Conservation (phyloP, 257 asterid genomes). For the Solanum phureja region DNA sequence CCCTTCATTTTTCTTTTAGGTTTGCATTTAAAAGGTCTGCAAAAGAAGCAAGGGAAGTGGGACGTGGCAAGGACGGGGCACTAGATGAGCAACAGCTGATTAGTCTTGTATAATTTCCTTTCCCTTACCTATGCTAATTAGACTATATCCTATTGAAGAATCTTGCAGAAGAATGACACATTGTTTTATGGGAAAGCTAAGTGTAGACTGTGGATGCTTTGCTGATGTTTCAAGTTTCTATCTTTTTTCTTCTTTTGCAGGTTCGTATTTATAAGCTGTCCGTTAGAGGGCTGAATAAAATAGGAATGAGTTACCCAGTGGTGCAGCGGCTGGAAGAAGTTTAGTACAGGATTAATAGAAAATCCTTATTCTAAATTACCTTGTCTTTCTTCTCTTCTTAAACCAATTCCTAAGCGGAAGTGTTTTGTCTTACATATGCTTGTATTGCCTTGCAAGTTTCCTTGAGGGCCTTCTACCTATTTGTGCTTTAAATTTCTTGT, state of each 20-base stretch:
- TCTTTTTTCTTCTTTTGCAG: constrained; percentile 37
- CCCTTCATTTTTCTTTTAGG: not conserved
- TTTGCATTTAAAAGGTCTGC: not conserved
- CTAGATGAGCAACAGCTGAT: not conserved
- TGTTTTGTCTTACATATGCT: constrained; percentile 9
- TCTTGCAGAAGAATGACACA: not conserved
- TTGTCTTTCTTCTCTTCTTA: not conserved
- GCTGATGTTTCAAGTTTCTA: constrained; percentile 9
- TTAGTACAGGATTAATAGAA: not conserved
- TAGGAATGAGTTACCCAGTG: not conserved
- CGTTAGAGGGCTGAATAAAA: not conserved
- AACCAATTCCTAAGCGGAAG: constrained; percentile 12
- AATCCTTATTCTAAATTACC: not conserved
- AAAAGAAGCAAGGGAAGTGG: not conserved
- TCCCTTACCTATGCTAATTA: not conserved
- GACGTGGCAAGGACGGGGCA: not conserved
- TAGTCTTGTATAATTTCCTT: not conserved
- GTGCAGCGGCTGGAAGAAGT: not conserved
- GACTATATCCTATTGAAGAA: not conserved
- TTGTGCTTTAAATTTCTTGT: not conserved
- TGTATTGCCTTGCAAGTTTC: constrained; percentile 33
- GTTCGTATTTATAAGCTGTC: constrained; percentile 6
- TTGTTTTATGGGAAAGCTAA: not conserved
- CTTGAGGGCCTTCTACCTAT: not conserved
- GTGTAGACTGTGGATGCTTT: not conserved